Evolutionary conservation across 805 yeast species (phyloP), one percentile per base, ranked within the genome.

Genomic region (Metschnikowia gelsemii): DNA sequence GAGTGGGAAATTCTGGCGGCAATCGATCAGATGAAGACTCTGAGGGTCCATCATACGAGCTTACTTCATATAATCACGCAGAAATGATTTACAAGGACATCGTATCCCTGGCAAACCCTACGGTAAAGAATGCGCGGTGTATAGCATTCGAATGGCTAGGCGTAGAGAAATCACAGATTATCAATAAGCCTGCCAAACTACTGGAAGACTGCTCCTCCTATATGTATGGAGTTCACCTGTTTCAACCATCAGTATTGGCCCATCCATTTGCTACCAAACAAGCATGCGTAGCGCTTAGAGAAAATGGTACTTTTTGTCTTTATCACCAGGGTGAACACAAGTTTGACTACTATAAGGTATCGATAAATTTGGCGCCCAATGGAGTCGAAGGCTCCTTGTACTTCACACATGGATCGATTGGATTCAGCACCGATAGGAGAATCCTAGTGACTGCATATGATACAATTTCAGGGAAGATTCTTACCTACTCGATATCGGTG

Each of bases 101-200:
- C 4, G 38, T 26, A 38, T 50, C 33, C 34, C 53, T 27, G 32
- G 52, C 55, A 6, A 50, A 59, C 16, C 8, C 28, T 8, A 22
- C 20, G 6, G 29, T 18, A 3, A 31, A 12, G 4, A 47, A 44
- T 14, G 43, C 38, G 20, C 27, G 29, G 4, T 49, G 52, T 20
- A 68, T 77, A 11, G 78, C 82, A 0, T 74, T 83, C 58, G 76
- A 76, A 51, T 88, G 96, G 96, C 70, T 88, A 20, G 79, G 78
- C 32, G 65, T 77, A n/a, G 87, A 84, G 36, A 87, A 87, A 50
- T 78, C 82, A 1, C 76, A 79, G 32, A 70, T 81, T 13, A 64
- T 77, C 12, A 78, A 75, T 43, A 68, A 75, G n/a, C 85, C 86
- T 0, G 87, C 88, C 0, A 58, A 66, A 2, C 60, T 68, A 44